These are phyloP conservation scores for Cystofilobasidium macerans DNA, from an alignment of 768 basidiomycete genomes.

Conservation along the genomic window DNA sequence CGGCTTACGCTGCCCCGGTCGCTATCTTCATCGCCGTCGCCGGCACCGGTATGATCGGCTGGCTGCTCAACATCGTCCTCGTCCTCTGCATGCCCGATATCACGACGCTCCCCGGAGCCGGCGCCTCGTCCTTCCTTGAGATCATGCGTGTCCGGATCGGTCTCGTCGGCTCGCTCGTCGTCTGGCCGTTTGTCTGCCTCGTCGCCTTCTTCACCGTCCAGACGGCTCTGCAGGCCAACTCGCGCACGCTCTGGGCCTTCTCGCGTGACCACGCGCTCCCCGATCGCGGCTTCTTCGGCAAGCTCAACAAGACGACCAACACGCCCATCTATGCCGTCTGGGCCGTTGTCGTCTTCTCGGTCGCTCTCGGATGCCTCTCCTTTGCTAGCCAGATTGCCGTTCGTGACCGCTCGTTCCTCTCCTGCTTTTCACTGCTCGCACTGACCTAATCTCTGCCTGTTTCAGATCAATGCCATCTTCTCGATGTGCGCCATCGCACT, in stretches of 20 bases:
- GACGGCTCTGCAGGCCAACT: constrained; percentile 63
- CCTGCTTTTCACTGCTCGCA: not conserved
- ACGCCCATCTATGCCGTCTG: constrained; percentile 72
- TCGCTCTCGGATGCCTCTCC: constrained; percentile 53
- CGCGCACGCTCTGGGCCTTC: constrained; percentile 73
- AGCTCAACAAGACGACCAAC: constrained; percentile 51
- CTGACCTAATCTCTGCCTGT: not conserved
- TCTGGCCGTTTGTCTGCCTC: constrained; percentile 52
- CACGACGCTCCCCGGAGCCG: constrained; percentile 52
- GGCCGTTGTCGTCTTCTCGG: constrained; percentile 55
- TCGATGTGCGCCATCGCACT: constrained; percentile 50
- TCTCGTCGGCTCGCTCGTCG: constrained; percentile 58
- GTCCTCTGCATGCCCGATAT: constrained; percentile 63
- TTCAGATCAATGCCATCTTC: constrained; percentile 57
- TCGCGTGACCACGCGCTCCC: constrained; percentile 54
- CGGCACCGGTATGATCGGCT: constrained; percentile 54
- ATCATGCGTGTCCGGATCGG: constrained; percentile 70
- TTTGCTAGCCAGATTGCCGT: constrained; percentile 63
- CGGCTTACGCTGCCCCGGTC: constrained; percentile 59
- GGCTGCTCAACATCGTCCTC: constrained; percentile 76
- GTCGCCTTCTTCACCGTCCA: constrained; percentile 72
- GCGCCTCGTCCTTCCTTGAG: constrained; percentile 64
- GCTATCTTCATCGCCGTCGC: constrained; percentile 53
- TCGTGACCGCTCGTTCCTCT: not conserved
- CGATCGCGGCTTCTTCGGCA: constrained; percentile 65